phyloP scores from a whole-genome alignment of 202 grass and related monocot species.

The Setaria italica region DNA sequence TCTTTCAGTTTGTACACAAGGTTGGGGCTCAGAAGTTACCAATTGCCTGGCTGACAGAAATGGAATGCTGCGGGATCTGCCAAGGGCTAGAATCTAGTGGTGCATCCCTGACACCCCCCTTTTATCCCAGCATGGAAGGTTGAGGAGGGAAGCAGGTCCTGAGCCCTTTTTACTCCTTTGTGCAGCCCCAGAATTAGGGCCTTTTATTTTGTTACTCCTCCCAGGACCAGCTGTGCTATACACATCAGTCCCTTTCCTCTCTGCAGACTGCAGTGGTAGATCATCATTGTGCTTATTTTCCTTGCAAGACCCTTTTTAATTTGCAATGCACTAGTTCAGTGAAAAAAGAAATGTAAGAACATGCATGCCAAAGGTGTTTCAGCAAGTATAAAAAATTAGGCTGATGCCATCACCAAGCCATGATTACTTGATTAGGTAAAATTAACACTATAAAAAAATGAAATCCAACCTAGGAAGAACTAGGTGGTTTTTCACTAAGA shows the following conservation, averaged over 20 bases:
- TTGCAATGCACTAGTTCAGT: neutral
- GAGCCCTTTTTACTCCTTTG: conserved; percentile 33
- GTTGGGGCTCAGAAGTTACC: conserved; percentile 35
- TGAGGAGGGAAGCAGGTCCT: neutral
- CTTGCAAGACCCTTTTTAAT: neutral
- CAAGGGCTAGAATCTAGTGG: conserved; percentile 57
- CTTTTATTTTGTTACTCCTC: neutral
- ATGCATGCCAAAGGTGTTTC: neutral
- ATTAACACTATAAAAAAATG: too few species aligned
- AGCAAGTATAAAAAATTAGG: neutral
- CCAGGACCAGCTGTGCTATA: neutral
- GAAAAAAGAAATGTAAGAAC: neutral
- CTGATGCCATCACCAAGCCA: neutral
- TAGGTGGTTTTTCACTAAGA: too few species aligned
- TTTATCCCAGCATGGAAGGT: conserved; percentile 18
- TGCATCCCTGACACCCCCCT: conserved; percentile 10
- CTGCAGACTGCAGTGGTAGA: neutral
- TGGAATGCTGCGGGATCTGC: conserved; percentile 52
- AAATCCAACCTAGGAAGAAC: too few species aligned
- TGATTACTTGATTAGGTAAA: neutral
- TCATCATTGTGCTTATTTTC: neutral
- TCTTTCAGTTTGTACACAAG: conserved; percentile 37
- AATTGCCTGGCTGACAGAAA: conserved; percentile 34
- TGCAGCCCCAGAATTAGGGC: conserved; percentile 34
- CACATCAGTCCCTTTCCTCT: neutral